A percentile compares a stretch with the other conserved stretches of the same genome.
Conservation (phyloP, 2,329 filamentous ascomycete genomes). For the Colletotrichum salicis region DNA sequence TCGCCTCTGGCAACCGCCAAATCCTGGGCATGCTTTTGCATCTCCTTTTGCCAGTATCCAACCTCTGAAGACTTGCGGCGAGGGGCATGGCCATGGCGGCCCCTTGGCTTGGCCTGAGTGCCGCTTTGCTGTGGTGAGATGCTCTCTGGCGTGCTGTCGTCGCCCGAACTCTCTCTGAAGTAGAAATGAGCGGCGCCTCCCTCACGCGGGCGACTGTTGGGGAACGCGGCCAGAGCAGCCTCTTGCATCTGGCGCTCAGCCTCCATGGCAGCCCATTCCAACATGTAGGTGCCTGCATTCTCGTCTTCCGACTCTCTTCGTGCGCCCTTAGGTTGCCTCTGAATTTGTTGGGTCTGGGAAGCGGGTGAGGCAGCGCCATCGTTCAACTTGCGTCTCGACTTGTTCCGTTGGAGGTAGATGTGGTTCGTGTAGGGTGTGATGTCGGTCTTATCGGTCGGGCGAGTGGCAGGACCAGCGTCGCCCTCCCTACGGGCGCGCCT, state of each 20-base stretch:
- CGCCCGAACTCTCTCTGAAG: constrained; percentile 71
- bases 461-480: constrained; percentile 70
- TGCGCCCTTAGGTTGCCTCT: constrained; percentile 53
- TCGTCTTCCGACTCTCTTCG: constrained; percentile 80
- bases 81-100: constrained; percentile 41
- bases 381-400: constrained; percentile 51
- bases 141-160: constrained; percentile 58
- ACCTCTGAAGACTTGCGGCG: constrained; percentile 72
- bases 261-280: constrained; percentile 82
- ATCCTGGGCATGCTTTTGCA: constrained; percentile 81
- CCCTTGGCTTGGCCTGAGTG: constrained; percentile 37
- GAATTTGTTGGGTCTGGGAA: constrained; percentile 38
- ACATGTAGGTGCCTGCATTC: constrained; percentile 78
- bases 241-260: constrained; percentile 85
- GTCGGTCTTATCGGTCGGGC: constrained; percentile 77
- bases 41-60: constrained; percentile 81
- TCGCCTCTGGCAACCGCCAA: constrained; percentile 59
- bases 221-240: constrained; percentile 79
- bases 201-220: constrained; percentile 75
- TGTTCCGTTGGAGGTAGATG: constrained; percentile 62
- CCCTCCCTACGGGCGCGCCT: constrained; percentile 75
- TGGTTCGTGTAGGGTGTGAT: constrained; percentile 72
- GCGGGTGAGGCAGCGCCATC: constrained; percentile 36
- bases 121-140: constrained; percentile 46
- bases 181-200: constrained; percentile 78